Evolutionary conservation across 306 rosid genomes (phyloP), one percentile per base, ranked within the genome.

Genomic region (Acmispon strigosus): DNA sequence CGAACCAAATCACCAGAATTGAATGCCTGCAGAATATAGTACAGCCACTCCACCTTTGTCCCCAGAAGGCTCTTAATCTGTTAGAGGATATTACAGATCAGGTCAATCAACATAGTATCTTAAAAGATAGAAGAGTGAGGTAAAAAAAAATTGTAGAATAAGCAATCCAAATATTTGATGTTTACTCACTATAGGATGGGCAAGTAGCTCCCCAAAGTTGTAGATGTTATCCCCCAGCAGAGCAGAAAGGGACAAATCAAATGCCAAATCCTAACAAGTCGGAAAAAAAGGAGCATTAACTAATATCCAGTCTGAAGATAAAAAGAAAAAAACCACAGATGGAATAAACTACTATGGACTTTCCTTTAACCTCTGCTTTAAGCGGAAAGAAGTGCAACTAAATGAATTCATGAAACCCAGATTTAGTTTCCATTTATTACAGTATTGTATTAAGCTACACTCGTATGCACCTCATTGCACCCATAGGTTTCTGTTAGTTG

Each of bases 31-130:
- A 95, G 86, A 72, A 95, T 95, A 66, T 89, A 91, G 90, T 91
- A 95, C 54, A 95, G 99, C 99, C 99, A 95, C 85, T 95, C 97
- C 66, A 95, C 99, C 88, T 95, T 91, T 76, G 97, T 87, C 77
- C 91, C 96, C 1, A 84, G 73, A 76, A 95, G 96, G 75, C 90
- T 86, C 84, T 87, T 91, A 36, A 95, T 88, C 99, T 95, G 88
- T 65, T 57, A 0, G 64, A 62, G 57, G 45, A 3, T 66, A 59
- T 39, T 32, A 69, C 45, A 67, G 17, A 67, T 19, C 57, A 61
- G 18, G 56, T 68, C 18, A 66, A 32, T 14, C 42, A 65, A 62
- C 24, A 45, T 42, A 75, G 71, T 45, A 39, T 54, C 34, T 14
- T 10, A 18, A 56, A 18, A 9, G 32, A 77, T n/a, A 57, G 8